Conservation (phyloP, 2,329 filamentous ascomycete genomes). For the Exophiala mesophila region DNA sequence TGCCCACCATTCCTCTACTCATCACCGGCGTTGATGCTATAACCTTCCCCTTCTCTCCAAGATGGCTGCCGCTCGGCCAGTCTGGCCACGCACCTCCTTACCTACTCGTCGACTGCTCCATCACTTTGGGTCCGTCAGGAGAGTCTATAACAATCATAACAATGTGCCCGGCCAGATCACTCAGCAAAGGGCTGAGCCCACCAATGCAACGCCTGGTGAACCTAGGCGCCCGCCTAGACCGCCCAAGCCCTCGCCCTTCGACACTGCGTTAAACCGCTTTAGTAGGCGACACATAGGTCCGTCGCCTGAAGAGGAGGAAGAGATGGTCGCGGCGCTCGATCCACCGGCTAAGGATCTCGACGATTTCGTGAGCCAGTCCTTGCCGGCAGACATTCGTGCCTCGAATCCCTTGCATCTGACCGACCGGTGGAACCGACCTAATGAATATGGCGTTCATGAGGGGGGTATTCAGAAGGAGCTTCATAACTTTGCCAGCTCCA, state of each 20-base stretch:
- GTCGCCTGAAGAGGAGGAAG: slow-evolving; percentile 85
- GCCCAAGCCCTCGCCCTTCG: slow-evolving; percentile 4
- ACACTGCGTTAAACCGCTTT: slow-evolving; percentile 13
- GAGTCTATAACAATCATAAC: no score
- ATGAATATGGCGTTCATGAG: slow-evolving; percentile 33
- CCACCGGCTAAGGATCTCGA: slow-evolving; percentile 70
- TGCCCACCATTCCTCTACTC: no score
- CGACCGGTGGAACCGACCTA: slow-evolving; percentile 40
- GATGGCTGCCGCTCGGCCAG: not conserved
- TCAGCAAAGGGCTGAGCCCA: not conserved
- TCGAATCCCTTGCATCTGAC: slow-evolving; percentile 45
- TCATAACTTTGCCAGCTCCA: slow-evolving; percentile 48
- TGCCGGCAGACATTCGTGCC: slow-evolving; percentile 74
- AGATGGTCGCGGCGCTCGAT: slow-evolving; percentile 76
- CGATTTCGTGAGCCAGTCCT: slow-evolving; percentile 76
- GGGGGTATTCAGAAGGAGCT: slow-evolving; percentile 42
- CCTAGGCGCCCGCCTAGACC: no score
- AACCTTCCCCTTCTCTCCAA: no score
- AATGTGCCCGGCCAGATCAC: not conserved
- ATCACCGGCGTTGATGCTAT: no score
- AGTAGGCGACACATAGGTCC: slow-evolving; percentile 80
- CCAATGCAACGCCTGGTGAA: not conserved
- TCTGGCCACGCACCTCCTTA: not conserved
- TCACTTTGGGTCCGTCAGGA: no score
- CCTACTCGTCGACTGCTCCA: not conserved